Evolutionary conservation across 164 flowering plant species (phyloP).

Genomic region (Taxillus chinensis): DNA sequence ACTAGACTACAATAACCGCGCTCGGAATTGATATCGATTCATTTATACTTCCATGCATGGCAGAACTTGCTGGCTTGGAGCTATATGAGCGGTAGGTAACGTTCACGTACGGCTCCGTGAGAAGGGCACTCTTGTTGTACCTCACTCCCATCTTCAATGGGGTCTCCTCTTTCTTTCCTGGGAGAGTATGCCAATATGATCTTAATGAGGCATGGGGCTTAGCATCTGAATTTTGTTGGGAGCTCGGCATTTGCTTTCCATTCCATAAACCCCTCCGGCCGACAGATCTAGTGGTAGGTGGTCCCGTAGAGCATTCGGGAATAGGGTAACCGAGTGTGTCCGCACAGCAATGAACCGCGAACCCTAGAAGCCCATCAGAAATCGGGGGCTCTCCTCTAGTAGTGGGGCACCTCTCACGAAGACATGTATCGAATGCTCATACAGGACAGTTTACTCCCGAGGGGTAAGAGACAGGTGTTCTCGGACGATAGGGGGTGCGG

Average conservation of each 20-base stretch:
- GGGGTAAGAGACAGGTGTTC: no score
- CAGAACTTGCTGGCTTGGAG: no score
- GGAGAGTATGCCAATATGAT: constrained; percentile 17
- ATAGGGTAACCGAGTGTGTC: constrained; percentile 14
- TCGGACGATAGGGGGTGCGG: no score
- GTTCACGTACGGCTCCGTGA: constrained; percentile 2
- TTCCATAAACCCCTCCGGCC: not conserved
- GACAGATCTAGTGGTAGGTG: no score
- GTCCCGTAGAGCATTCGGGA: constrained; percentile 10
- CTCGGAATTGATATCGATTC: no score
- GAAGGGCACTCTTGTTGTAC: not conserved
- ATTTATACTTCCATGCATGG: no score
- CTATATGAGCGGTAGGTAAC: no score
- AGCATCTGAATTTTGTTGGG: constrained; percentile 16
- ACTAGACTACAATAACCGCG: no score
- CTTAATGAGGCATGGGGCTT: constrained; percentile 15
- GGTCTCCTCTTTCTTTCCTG: constrained; percentile 5
- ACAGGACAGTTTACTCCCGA: not conserved
- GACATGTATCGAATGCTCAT: not conserved
- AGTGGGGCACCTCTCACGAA: not conserved
- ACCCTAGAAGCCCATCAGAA: not conserved
- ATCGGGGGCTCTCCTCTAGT: not conserved
- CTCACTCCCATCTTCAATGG: constrained; percentile 4
- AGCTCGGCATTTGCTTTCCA: constrained; percentile 5
- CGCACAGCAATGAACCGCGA: constrained; percentile 9